Conservation (phyloP, 73 alveolate species). For the Diophrys appendiculata region DNA sequence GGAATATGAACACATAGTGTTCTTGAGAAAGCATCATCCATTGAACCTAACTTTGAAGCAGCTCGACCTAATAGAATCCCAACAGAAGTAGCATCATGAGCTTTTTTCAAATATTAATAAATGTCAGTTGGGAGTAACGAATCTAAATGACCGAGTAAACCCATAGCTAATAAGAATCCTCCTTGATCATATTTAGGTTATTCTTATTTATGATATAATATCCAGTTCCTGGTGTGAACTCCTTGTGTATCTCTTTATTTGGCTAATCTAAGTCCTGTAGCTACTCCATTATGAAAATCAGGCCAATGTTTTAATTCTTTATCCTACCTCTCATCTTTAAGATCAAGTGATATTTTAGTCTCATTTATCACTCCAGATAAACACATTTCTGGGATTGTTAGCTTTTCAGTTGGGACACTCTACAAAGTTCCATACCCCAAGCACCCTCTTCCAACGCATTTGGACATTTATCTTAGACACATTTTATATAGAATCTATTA, state of each 20-base stretch:
- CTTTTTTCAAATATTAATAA: constrained; percentile 88
- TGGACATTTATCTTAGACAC: constrained; percentile 82
- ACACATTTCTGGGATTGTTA: constrained; percentile 84
- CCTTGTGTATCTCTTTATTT: constrained; percentile 60
- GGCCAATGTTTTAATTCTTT: constrained; percentile 94
- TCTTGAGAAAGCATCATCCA: constrained; percentile 95
- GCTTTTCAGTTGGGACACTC: constrained; percentile 92
- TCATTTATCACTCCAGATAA: constrained; percentile 47
- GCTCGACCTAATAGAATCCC: constrained; percentile 96
- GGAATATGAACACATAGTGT: constrained; percentile 96
- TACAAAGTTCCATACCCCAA: constrained; percentile 84
- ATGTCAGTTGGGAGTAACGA: constrained; percentile 91
- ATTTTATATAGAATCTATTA: constrained; percentile 78
- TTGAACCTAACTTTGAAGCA: constrained; percentile 94
- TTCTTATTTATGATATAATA: constrained; percentile 91
- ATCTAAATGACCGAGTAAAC: constrained; percentile 93
- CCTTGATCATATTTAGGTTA: constrained; percentile 95
- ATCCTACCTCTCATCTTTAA: constrained; percentile 77
- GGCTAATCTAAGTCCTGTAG: constrained; percentile 89
- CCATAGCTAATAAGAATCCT: constrained; percentile 96
- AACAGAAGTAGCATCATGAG: constrained; percentile 96
- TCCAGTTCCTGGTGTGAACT: constrained; percentile 93
- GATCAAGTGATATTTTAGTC: constrained; percentile 67
- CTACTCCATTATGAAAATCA: constrained; percentile 98
- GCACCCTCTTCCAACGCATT: constrained; percentile 97